Percentiles rank a stretch among this genome's conserved stretches.
Conservation (phyloP, 176 grass and related monocot species). For the Pharus latifolius region DNA sequence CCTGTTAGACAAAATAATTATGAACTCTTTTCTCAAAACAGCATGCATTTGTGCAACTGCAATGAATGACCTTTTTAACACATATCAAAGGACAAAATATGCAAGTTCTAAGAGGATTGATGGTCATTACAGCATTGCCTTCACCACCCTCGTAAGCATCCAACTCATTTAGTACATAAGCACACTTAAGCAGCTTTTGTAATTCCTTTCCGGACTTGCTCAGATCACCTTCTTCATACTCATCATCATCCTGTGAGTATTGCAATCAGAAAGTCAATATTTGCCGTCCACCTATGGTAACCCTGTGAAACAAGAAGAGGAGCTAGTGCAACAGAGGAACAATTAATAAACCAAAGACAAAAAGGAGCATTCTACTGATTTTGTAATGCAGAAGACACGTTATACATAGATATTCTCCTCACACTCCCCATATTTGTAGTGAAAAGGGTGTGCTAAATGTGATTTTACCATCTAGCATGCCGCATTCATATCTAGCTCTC, state of each 20-base stretch:
- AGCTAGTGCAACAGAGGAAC: conserved; percentile 10
- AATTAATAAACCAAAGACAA: too few species aligned
- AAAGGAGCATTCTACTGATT: too few species aligned
- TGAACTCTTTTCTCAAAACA: not conserved
- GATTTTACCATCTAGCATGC: not conserved
- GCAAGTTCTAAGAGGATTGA: conserved; percentile 15
- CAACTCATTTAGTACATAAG: conserved; percentile 52
- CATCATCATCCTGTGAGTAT: conserved; percentile 55
- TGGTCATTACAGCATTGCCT: conserved; percentile 40
- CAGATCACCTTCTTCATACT: conserved; percentile 55
- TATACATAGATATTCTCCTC: conserved; percentile 32
- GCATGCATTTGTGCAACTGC: not conserved
- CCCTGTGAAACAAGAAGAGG: conserved; percentile 9
- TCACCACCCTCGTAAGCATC: conserved; percentile 45
- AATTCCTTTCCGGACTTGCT: conserved; percentile 92
- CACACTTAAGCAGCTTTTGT: conserved; percentile 59
- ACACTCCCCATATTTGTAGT: not conserved
- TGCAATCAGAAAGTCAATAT: conserved; percentile 5
- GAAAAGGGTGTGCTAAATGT: not conserved
- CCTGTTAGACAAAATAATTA: conserved; percentile 33
- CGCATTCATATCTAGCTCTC: not conserved
- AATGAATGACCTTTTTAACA: not conserved
- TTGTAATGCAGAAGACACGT: conserved; percentile 19
- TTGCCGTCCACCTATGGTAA: not conserved
- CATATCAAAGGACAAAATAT: not conserved